A percentile compares a stretch with the other conserved stretches of the same genome.
Evolutionary conservation across 345 rosid species (phyloP).

Genomic region (Populus ilicifolia): DNA sequence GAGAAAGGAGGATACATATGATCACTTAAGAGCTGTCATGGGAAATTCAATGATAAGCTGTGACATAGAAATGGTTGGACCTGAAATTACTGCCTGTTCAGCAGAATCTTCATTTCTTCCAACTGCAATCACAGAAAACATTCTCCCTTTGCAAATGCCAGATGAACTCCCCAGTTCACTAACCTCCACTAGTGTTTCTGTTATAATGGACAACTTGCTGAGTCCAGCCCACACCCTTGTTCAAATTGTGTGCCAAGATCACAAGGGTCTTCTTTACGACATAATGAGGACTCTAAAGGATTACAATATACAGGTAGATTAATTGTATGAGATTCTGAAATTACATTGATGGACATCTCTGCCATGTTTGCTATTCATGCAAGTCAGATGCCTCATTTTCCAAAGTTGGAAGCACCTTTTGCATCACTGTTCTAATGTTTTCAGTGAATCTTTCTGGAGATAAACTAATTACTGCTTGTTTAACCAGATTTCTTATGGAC

Average conservation of each 20-base stretch:
- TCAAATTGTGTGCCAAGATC: slow-evolving; percentile 80
- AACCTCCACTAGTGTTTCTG: slow-evolving; percentile 44
- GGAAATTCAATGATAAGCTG: slow-evolving; percentile 68
- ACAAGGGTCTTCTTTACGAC: slow-evolving; percentile 88
- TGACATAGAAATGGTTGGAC: slow-evolving; percentile 70
- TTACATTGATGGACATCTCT: background rate
- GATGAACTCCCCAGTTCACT: slow-evolving; percentile 35
- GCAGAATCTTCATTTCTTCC: slow-evolving; percentile 64
- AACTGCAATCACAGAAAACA: slow-evolving; percentile 51
- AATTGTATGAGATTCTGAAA: background rate
- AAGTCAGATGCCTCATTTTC: background rate
- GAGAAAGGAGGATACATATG: slow-evolving; percentile 59
- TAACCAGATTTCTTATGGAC: slow-evolving; percentile 84
- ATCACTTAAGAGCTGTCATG: slow-evolving; percentile 39
- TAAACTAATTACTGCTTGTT: background rate
- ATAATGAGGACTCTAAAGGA: slow-evolving; percentile 94
- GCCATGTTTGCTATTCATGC: background rate
- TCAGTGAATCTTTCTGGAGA: background rate
- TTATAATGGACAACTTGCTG: slow-evolving; percentile 67
- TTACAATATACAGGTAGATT: slow-evolving; percentile 78
- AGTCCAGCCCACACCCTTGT: slow-evolving; percentile 87
- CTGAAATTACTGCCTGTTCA: slow-evolving; percentile 62
- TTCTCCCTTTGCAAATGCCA: slow-evolving; percentile 42
- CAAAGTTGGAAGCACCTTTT: background rate
- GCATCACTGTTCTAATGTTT: background rate